Evolutionary conservation across 2,329 filamentous ascomycete genomes (phyloP).

Genomic region (Microsporum ferrugineum): DNA sequence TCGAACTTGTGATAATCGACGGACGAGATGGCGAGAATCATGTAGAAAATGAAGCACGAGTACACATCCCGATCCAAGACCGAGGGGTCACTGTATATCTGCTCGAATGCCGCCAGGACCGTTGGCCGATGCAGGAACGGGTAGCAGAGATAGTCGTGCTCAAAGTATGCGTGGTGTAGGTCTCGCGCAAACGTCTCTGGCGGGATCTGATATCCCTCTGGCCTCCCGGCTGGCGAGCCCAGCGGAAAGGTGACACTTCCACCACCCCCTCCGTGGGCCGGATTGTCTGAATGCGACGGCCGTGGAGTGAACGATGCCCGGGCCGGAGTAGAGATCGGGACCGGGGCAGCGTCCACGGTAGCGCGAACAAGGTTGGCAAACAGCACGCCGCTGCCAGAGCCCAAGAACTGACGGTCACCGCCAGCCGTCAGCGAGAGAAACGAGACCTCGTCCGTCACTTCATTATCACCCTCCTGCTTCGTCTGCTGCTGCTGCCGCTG

Average conservation of each 20-base stretch:
- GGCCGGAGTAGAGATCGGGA: constrained; percentile 11
- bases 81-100: constrained; percentile 17
- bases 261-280: constrained; percentile 5
- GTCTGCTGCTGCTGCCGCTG: constrained; percentile 3
- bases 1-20: constrained; percentile 36
- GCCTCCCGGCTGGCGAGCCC: not conserved
- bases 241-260: constrained; percentile 14
- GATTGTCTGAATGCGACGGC: not conserved
- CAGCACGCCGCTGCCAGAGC: constrained; percentile 25
- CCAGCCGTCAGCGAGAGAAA: constrained; percentile 35
- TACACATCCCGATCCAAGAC: constrained; percentile 19
- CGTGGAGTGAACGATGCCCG: constrained; percentile 6
- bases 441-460: constrained; percentile 34
- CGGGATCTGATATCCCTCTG: constrained; percentile 18
- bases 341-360: constrained; percentile 12
- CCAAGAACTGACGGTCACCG: constrained; percentile 35
- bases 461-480: constrained; percentile 15
- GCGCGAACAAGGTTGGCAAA: constrained; percentile 34
- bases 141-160: constrained; percentile 36
- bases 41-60: constrained; percentile 35
- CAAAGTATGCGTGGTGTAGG: constrained; percentile 33
- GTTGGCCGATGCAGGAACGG: constrained; percentile 30
- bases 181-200: constrained; percentile 27
- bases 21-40: constrained; percentile 36
- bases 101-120: constrained; percentile 16